phyloP scores from a whole-genome alignment of 306 rosid genomes.

The Ceratonia siliqua region DNA sequence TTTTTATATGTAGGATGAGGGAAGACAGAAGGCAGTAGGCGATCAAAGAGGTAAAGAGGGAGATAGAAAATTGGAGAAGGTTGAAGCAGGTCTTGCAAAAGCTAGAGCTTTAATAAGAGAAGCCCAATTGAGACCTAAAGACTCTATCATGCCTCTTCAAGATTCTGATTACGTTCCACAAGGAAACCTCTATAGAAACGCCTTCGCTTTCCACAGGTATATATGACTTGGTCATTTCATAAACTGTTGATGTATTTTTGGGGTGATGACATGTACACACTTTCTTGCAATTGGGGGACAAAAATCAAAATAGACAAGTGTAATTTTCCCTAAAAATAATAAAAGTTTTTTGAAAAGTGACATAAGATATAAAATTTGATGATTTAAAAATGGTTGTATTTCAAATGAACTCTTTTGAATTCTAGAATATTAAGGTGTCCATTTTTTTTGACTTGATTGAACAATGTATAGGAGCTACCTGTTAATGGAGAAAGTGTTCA shows the following conservation, averaged over 20 bases:
- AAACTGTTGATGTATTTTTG: no score
- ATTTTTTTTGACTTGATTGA: not conserved
- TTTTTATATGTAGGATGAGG: conserved; percentile 24
- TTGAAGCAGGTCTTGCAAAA: conserved; percentile 53
- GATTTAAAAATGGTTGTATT: no score
- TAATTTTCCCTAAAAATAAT: no score
- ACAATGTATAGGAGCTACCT: conserved; percentile 49
- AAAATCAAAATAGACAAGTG: no score
- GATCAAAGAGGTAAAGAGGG: no score
- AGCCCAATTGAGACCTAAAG: conserved; percentile 32
- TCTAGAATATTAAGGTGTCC: no score
- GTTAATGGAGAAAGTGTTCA: conserved; percentile 58
- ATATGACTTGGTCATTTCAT: no score
- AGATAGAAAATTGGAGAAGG: conserved; percentile 43
- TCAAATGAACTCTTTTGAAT: no score
- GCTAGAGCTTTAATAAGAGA: conserved; percentile 57
- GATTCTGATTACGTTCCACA: conserved; percentile 47
- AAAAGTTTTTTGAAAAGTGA: no score
- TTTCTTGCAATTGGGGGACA: no score
- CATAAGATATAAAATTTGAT: no score
- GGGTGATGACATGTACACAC: no score
- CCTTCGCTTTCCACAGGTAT: conserved; percentile 56
- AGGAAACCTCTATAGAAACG: conserved; percentile 50
- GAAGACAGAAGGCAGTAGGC: not conserved
- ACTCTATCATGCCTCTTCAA: conserved; percentile 4